phyloP scores from a whole-genome alignment of 1,284 basidiomycete species.

The Puccinia horiana region DNA sequence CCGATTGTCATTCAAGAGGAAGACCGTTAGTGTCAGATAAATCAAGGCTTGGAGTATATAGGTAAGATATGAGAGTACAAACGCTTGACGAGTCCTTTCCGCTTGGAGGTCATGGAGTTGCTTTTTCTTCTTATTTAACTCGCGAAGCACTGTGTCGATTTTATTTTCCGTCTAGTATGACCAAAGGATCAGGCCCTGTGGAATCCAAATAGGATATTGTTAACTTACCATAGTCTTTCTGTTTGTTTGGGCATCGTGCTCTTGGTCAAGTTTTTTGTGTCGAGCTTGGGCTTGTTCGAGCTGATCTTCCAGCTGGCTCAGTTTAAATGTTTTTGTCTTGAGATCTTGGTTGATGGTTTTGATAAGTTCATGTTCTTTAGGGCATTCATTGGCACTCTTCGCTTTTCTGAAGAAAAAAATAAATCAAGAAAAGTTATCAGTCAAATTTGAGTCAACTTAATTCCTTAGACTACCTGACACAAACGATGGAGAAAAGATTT shows the following conservation, averaged over 20 bases:
- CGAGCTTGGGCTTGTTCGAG: slow-evolving; percentile 38
- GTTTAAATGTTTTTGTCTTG: slow-evolving; percentile 21
- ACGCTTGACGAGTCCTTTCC: slow-evolving; percentile 73
- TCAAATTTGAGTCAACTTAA: background rate
- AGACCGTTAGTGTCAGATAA: background rate
- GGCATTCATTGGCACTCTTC: slow-evolving; percentile 72
- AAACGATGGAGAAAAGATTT: slow-evolving; percentile 55
- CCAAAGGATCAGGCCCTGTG: background rate
- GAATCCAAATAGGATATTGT: background rate
- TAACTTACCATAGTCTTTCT: slow-evolving; percentile 36
- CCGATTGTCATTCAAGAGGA: background rate
- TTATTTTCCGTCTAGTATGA: slow-evolving; percentile 36
- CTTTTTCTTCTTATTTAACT: slow-evolving; percentile 67
- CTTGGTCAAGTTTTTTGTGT: slow-evolving; percentile 36
- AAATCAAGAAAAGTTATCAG: background rate
- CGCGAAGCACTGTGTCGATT: slow-evolving; percentile 62
- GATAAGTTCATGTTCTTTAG: slow-evolving; percentile 82
- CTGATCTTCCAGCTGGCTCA: slow-evolving; percentile 42
- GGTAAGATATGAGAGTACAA: slow-evolving; percentile 54
- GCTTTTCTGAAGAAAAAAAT: slow-evolving; percentile 64
- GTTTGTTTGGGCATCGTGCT: slow-evolving; percentile 36
- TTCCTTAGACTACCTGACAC: background rate
- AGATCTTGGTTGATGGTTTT: slow-evolving; percentile 70
- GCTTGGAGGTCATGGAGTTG: slow-evolving; percentile 74
- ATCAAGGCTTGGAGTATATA: background rate